Conservation (phyloP, 331 rosid genomes). For the Malus hybrid region DNA sequence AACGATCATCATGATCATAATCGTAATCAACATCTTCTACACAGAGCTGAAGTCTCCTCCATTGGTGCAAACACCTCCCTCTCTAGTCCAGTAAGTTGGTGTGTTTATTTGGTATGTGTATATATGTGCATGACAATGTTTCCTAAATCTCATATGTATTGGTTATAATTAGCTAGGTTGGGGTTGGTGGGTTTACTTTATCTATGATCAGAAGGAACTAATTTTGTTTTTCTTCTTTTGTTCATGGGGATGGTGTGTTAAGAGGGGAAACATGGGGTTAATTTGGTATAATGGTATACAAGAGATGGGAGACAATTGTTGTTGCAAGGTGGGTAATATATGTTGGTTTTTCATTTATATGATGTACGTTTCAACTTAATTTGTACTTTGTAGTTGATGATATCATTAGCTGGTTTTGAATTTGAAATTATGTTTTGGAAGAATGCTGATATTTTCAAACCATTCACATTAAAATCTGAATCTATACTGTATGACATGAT, state of each 20-base stretch:
- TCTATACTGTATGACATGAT: not conserved
- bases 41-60: not conserved
- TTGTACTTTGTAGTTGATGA: not conserved
- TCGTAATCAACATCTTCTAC: not conserved
- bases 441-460: not conserved
- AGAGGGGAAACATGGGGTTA: conserved; percentile 13
- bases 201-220: conserved; percentile 20
- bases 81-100: conserved; percentile 27
- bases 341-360: conserved; percentile 15
- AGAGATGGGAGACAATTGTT: conserved; percentile 23
- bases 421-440: not conserved
- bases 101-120: conserved; percentile 22
- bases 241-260: conserved; percentile 6
- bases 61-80: not conserved
- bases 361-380: not conserved
- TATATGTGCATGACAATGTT: conserved; percentile 21
- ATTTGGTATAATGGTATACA: conserved; percentile 43
- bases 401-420: not conserved
- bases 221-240: conserved; percentile 15
- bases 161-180: conserved; percentile 11
- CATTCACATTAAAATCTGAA: not conserved
- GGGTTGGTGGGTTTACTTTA: conserved; percentile 37
- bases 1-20: not conserved
- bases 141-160: conserved; percentile 16
- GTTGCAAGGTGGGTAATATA: conserved; percentile 15